Percentiles rank a stretch among this genome's conserved stretches.
Evolutionary conservation across 2,329 filamentous ascomycete genomes (phyloP).

Genomic region (Hirsutella rhossiliensis): DNA sequence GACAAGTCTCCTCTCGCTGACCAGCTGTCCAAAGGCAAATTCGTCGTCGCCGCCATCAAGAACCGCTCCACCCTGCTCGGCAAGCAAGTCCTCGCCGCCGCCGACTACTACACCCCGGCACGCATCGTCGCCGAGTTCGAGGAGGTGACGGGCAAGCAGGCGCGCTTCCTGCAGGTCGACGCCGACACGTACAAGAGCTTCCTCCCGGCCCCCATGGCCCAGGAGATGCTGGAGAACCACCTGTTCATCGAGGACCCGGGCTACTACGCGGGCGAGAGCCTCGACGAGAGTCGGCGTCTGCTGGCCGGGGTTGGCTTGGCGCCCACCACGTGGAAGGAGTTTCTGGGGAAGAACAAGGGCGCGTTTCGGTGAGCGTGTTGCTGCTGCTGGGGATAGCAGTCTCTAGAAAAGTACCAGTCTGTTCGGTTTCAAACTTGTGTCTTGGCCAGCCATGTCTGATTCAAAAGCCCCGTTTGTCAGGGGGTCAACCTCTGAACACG

Average conservation of each 20-base stretch:
- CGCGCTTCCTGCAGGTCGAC: constrained; percentile 16
- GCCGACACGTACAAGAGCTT: constrained; percentile 23
- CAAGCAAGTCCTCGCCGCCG: constrained; percentile 22
- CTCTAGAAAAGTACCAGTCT: no score
- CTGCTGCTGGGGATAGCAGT: no score
- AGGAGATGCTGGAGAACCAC: constrained; percentile 30
- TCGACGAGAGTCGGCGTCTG: constrained; percentile 18
- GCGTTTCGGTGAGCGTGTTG: no score
- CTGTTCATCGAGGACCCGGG: constrained; percentile 27
- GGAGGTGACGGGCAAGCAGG: constrained; percentile 20
- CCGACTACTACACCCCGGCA: constrained; percentile 21
- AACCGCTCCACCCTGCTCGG: constrained; percentile 12
- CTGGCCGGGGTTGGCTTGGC: constrained; percentile 15
- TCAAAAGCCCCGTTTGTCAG: no score
- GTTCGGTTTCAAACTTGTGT: no score
- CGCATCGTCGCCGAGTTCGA: constrained; percentile 21
- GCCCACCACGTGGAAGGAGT: constrained; percentile 25
- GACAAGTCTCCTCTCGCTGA: not conserved
- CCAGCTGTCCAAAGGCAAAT: constrained; percentile 14
- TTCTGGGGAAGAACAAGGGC: constrained; percentile 16
- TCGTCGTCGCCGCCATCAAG: constrained; percentile 21
- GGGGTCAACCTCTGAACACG: no score
- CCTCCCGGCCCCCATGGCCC: constrained; percentile 12
- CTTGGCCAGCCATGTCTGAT: no score
- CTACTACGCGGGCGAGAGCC: constrained; percentile 24